A percentile compares a stretch with the other conserved stretches of the same genome.
Evolutionary conservation across 345 rosid species (phyloP).

Genomic region (Eucalyptus curtisii): DNA sequence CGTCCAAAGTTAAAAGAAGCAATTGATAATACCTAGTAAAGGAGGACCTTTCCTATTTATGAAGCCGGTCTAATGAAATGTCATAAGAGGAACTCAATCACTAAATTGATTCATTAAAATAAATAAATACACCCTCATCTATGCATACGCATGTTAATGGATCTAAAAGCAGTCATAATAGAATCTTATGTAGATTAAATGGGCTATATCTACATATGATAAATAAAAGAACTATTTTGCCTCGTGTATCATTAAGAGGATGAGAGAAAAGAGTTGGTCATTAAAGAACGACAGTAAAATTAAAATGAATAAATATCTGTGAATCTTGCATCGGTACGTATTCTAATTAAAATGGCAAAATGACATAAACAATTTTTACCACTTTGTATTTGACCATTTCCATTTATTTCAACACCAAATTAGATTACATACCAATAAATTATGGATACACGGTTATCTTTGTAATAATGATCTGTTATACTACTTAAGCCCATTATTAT

Average conservation of each 20-base stretch:
- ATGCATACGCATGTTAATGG: background rate
- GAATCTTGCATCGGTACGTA: background rate
- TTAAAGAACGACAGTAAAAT: background rate
- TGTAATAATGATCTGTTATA: background rate
- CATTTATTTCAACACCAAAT: background rate
- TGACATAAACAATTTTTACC: background rate
- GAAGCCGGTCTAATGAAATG: background rate
- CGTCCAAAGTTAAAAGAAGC: background rate
- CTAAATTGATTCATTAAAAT: background rate
- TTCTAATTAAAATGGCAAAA: background rate
- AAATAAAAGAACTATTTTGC: background rate
- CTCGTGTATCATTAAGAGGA: background rate
- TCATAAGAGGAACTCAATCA: background rate
- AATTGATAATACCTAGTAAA: background rate
- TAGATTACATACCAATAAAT: background rate
- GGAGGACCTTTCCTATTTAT: background rate
- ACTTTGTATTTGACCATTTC: background rate
- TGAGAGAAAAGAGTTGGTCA: background rate
- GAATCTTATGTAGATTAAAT: too few relatives aligned
- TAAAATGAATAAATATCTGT: background rate
- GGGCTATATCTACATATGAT: background rate
- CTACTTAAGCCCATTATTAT: background rate
- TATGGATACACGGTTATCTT: background rate
- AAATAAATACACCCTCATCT: background rate
- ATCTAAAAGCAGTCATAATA: background rate